phyloP scores from a whole-genome alignment of 2,329 filamentous ascomycete species.

The Allantophomopsis cytisporea region DNA sequence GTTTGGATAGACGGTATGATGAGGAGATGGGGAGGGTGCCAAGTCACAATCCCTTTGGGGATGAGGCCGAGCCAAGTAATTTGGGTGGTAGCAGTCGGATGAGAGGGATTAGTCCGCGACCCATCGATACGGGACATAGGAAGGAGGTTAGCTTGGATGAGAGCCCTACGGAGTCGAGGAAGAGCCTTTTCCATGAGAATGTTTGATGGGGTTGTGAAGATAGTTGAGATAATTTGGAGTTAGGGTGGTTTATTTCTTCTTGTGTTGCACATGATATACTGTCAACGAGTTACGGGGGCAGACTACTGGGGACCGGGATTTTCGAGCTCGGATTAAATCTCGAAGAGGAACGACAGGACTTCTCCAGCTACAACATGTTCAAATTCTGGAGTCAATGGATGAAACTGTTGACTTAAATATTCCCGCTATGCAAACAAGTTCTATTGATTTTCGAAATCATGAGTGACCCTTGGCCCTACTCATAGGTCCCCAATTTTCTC shows the following conservation, averaged over 20 bases:
- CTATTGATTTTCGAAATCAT: neutral
- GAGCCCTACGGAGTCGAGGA: constrained; percentile 48
- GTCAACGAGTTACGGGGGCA: too few species aligned
- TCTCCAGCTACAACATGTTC: too few species aligned
- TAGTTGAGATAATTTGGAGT: too few species aligned
- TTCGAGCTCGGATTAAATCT: too few species aligned
- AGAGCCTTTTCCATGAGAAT: constrained; percentile 58
- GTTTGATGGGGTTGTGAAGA: constrained; percentile 27
- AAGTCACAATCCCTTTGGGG: constrained; percentile 53
- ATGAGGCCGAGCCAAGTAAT: constrained; percentile 45
- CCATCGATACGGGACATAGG: constrained; percentile 36
- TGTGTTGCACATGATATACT: too few species aligned
- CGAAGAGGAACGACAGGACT: too few species aligned
- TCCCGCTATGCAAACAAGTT: too few species aligned
- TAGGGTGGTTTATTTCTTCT: too few species aligned
- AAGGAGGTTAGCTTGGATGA: constrained; percentile 21
- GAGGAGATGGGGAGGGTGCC: constrained; percentile 26
- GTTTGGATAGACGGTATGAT: constrained; percentile 28
- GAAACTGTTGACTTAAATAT: too few species aligned
- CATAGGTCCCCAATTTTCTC: constrained; percentile 81
- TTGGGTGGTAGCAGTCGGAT: constrained; percentile 22
- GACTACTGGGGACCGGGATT: too few species aligned
- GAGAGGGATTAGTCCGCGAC: constrained; percentile 63
- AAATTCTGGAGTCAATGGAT: too few species aligned
- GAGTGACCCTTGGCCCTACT: constrained; percentile 14